Conservation (phyloP, 208 protist species). For the Angomonas ambiguus region DNA sequence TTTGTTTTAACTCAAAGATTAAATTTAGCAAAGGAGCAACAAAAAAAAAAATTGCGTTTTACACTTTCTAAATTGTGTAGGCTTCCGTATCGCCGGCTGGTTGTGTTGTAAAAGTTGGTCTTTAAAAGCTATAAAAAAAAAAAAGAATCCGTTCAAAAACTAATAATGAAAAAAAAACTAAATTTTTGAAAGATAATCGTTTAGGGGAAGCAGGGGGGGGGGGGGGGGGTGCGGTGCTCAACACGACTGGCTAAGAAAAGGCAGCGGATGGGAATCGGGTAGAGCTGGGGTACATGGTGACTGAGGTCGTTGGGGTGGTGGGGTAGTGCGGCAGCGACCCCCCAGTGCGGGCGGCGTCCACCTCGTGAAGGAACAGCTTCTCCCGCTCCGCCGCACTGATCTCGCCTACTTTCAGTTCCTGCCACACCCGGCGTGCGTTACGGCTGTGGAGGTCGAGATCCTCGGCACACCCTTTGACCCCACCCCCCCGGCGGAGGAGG, state of each 20-base stretch:
- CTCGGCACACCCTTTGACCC: conserved; percentile 48
- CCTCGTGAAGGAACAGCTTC: conserved; percentile 18
- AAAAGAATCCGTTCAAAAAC: conserved; percentile 9
- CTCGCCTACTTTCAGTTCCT: conserved; percentile 54
- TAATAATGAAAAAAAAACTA: conserved; percentile 9
- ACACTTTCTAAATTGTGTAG: too few species aligned
- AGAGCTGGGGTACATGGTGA: too few species aligned
- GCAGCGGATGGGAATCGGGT: neutral
- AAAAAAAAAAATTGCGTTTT: too few species aligned
- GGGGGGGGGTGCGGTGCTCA: too few species aligned
- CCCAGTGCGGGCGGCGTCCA: neutral
- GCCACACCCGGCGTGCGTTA: conserved; percentile 49
- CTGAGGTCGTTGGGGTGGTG: too few species aligned
- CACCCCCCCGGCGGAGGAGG: conserved; percentile 60
- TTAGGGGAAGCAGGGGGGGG: too few species aligned
- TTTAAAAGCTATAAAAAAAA: too few species aligned
- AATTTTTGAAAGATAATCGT: conserved; percentile 10
- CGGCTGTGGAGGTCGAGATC: conserved; percentile 71
- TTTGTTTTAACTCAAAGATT: too few species aligned
- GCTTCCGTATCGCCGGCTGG: too few species aligned
- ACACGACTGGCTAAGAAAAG: too few species aligned
- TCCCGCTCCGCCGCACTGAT: conserved; percentile 22
- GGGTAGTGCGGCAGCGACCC: neutral
- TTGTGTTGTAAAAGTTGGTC: too few species aligned
- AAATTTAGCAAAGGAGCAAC: too few species aligned